Percentiles rank a stretch among this genome's conserved stretches.
Conservation (phyloP, 495 filamentous ascomycete genomes). For the Penicillium parvum region DNA sequence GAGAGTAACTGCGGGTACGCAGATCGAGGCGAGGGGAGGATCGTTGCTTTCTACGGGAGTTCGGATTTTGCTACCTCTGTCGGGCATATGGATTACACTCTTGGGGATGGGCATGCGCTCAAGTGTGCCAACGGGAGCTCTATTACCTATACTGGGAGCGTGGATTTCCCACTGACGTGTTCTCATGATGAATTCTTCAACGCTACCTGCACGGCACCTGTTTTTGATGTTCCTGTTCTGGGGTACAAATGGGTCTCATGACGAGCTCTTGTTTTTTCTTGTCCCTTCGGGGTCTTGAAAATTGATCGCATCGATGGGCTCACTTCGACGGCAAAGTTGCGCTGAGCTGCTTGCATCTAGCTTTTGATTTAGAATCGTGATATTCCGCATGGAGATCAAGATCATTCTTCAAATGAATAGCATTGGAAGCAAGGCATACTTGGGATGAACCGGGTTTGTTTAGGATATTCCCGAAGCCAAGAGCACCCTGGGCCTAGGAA, state of each 20-base stretch:
- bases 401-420: too few relatives aligned
- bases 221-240: constrained; percentile 31
- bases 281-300: too few relatives aligned
- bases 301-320: too few relatives aligned
- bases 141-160: constrained; percentile 32
- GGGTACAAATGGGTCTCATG: constrained; percentile 27
- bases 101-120: constrained; percentile 32
- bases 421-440: too few relatives aligned
- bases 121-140: constrained; percentile 30
- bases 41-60: constrained; percentile 33
- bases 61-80: constrained; percentile 22
- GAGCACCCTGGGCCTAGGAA: too few relatives aligned
- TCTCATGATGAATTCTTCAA: constrained; percentile 29
- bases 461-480: too few relatives aligned
- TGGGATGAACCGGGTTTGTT: too few relatives aligned
- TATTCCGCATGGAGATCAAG: too few relatives aligned
- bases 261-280: too few relatives aligned
- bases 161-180: constrained; percentile 27
- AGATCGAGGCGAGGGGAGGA: constrained; percentile 26
- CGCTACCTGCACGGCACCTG: constrained; percentile 30
- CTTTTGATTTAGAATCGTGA: too few relatives aligned
- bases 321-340: too few relatives aligned
- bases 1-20: constrained; percentile 34
- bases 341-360: too few relatives aligned
- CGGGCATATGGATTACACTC: constrained; percentile 30